These are phyloP conservation scores for Bigelowiella natans DNA, from an alignment of 78 protist genomes.

Conservation along the genomic window DNA sequence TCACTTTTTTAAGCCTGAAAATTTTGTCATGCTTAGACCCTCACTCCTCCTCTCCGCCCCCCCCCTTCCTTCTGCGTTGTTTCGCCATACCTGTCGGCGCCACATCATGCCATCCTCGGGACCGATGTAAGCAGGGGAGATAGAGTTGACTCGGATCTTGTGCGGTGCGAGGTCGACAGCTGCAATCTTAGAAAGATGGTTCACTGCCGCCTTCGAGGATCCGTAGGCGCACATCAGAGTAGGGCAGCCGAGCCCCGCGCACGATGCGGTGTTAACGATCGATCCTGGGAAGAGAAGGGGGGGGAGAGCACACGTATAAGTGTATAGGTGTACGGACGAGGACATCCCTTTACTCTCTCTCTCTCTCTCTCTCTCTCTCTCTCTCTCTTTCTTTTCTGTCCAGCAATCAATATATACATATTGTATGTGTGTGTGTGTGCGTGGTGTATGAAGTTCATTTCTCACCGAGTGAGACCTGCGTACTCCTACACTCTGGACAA, in stretches of 20 bases:
- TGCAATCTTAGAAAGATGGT: not conserved
- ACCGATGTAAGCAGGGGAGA: constrained; percentile 10
- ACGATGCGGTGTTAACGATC: not conserved
- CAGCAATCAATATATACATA: too few species aligned
- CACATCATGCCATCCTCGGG: constrained; percentile 8
- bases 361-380: too few species aligned
- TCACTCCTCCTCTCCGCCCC: too few species aligned
- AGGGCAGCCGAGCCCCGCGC: constrained; percentile 6
- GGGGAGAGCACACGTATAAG: too few species aligned
- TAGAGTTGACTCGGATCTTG: constrained; percentile 9
- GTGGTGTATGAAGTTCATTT: not conserved
- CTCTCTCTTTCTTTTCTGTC: too few species aligned
- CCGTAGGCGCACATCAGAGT: not conserved
- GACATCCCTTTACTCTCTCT: too few species aligned
- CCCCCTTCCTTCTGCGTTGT: too few species aligned
- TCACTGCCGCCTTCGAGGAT: constrained; percentile 6
- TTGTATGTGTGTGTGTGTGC: not conserved
- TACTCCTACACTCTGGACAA: too few species aligned
- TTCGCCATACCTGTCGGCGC: not conserved
- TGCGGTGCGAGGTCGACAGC: not conserved
- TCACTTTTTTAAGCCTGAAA: too few species aligned
- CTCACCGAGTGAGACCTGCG: not conserved
- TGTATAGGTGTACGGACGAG: too few species aligned
- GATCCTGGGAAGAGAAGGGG: too few species aligned
- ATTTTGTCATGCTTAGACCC: too few species aligned